A percentile compares a stretch with the other conserved stretches of the same genome.
These are phyloP conservation scores for Kodamaea sp. DNA, from an alignment of 1,139 yeast species.

Conservation along the genomic window DNA sequence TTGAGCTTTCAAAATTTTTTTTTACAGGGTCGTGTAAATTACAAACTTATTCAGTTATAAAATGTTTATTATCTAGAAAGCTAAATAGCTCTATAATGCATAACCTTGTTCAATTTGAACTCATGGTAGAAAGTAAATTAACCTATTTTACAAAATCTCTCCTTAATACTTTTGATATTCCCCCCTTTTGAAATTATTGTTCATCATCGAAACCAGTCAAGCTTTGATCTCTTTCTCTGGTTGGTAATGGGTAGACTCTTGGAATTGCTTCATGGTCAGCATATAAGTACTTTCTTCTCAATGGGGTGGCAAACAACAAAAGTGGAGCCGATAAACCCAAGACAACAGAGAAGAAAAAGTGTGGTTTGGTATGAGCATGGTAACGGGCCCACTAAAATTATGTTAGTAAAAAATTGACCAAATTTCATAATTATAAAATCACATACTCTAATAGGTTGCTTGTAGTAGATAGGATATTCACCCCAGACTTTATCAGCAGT, in stretches of 20 bases:
- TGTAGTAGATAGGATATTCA: conserved; percentile 57
- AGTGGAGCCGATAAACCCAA: conserved; percentile 70
- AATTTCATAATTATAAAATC: not conserved
- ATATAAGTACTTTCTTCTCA: conserved; percentile 67
- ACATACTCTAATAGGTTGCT: conserved; percentile 63
- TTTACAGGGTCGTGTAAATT: no score
- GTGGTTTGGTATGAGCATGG: conserved; percentile 78
- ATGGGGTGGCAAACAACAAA: conserved; percentile 58
- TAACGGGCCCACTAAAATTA: conserved; percentile 63
- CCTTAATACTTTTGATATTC: not conserved
- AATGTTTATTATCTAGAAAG: no score
- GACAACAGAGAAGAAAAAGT: conserved; percentile 64
- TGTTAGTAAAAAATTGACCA: conserved; percentile 25
- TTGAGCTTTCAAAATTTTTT: not conserved
- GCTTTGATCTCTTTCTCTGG: conserved; percentile 47
- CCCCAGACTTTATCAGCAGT: conserved; percentile 42
- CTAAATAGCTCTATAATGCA: conserved; percentile 3
- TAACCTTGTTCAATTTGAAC: not conserved
- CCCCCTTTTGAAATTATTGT: conserved; percentile 3
- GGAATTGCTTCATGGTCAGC: conserved; percentile 71
- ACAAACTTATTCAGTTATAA: not conserved
- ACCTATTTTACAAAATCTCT: no score
- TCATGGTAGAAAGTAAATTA: no score
- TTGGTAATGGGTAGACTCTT: conserved; percentile 62
- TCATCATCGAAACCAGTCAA: conserved; percentile 58